Evolutionary conservation across 768 basidiomycete species (phyloP), one percentile per base, ranked within the genome.

Genomic region (Strobilomyces echinocephalus): DNA sequence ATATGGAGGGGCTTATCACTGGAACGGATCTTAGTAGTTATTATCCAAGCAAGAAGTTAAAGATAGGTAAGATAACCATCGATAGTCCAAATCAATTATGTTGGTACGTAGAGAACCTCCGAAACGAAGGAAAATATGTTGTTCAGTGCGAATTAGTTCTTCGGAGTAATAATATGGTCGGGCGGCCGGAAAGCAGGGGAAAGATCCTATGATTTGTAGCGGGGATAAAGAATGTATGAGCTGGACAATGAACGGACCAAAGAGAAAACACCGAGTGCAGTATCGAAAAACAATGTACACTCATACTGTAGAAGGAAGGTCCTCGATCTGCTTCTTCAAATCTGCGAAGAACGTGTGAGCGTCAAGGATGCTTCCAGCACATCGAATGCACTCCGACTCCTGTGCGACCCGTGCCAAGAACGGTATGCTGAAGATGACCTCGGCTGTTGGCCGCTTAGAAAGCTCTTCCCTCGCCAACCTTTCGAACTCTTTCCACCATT

Each of bases 401-500:
- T 73, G 71, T 11, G 77, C 81, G 15, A 72, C 79, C 54, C 73
- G 69, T 34, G 79, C 78, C 44, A 88, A 60, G 65, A 86, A 88
- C 31, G 76, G 69, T 66, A 84, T 71, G 34, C 75, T 74, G 62
- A 88, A 87, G 35, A 89, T 76, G 42, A 77, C 72, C 24, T 79
- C 79, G 16, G 82, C 77, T 51, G 79, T 78, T 36, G 85, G 85
- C 40, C 83, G 72, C 44, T 64, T 61, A 24, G 69, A 68, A 52
- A 89, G 68, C 62, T 88, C 87, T 62, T 78, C 76, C 60, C 62
- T 77, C 35, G 85, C 87, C 52, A 72, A 62, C 63, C 63, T 75
- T 64, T 79, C 76, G 60, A 80, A 90, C 55, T 80, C 79, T 20
- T 64, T 63, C 87, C 86, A 89, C 87, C 86, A 88, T 65, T 76